Conservation (phyloP, 2,329 filamentous ascomycete species). For the Aspergillus sp. region DNA sequence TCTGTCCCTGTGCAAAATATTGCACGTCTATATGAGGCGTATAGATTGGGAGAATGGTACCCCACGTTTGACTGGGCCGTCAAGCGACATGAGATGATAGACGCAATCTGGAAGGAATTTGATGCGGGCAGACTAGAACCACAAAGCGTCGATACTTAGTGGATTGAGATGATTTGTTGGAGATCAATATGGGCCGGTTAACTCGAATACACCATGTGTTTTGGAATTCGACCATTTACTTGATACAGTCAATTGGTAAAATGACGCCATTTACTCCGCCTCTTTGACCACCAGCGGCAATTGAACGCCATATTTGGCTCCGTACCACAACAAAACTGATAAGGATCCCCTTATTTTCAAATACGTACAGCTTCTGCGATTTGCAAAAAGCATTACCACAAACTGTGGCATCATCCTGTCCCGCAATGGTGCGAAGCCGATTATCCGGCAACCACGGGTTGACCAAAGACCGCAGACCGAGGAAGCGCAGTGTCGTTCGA, state of each 20-base stretch:
- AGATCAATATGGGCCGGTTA: neutral
- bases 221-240: neutral
- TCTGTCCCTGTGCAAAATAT: slow-evolving; percentile 49
- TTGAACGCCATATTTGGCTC: neutral
- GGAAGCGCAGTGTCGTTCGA: neutral
- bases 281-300: neutral
- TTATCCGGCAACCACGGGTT: slow-evolving; percentile 5
- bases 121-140: neutral
- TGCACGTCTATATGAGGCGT: slow-evolving; percentile 57
- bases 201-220: neutral
- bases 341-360: neutral
- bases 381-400: neutral
- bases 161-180: neutral
- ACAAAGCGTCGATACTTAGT: neutral
- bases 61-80: slow-evolving; percentile 47
- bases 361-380: neutral
- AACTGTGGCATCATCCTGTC: slow-evolving; percentile 18
- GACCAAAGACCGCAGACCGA: neutral
- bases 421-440: slow-evolving; percentile 20
- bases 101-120: slow-evolving; percentile 23
- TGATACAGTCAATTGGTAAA: neutral
- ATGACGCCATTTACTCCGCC: neutral
- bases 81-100: slow-evolving; percentile 48
- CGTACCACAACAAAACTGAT: neutral
- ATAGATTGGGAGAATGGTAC: slow-evolving; percentile 41